Evolutionary conservation across 139 green algal species (phyloP), one percentile per base, ranked within the genome.

Genomic region (Micromonas pusilla): DNA sequence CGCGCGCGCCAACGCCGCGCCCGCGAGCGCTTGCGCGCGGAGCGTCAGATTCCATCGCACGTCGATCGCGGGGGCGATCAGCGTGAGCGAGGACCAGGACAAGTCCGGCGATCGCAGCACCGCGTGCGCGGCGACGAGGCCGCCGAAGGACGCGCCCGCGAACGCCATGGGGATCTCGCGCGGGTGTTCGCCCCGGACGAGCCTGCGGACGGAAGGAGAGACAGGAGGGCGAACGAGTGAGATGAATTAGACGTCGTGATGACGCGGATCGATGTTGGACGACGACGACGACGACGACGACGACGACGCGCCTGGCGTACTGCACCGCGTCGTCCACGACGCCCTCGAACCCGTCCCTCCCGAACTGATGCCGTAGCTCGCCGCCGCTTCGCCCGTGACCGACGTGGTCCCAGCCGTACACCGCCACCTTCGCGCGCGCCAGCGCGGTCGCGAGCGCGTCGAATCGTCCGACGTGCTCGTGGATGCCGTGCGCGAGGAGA

Each of bases 81-180:
- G 45, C 16, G 16, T 57, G 45, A 57, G 45, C 45, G 45, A 9
- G 45, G n/a, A n/a, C 16, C 45, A 16, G 45, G 45, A 23, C 9
- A 57, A 57, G 16, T 57, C 16, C 45, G 9, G 9, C 9, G 9
- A 16, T 57, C 45, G 45, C n/a, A 57, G 45, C 9, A 57, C 45
- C 9, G 45, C 45, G 45, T 72, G 38, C 33, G 73, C 72, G 28
- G 73, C 73, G 73, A 26, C 57, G 53, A 79, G n/a, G 66, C 73
- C 73, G 16, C 25, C 57, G 33, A 79, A 3, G 2, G 57, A 33
- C 6, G 57, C 62, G 23, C 30, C 73, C 23, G 36, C 73, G 4
- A 79, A 32, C 19, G 31, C 33, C 28, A 79, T 23, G 6, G 73
- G 73, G 26, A 79, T 33, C n/a, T 57, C 45, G 45, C 9, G 45